phyloP scores from a whole-genome alignment of 106 monocot genomes.

The Triglochin maritima region DNA sequence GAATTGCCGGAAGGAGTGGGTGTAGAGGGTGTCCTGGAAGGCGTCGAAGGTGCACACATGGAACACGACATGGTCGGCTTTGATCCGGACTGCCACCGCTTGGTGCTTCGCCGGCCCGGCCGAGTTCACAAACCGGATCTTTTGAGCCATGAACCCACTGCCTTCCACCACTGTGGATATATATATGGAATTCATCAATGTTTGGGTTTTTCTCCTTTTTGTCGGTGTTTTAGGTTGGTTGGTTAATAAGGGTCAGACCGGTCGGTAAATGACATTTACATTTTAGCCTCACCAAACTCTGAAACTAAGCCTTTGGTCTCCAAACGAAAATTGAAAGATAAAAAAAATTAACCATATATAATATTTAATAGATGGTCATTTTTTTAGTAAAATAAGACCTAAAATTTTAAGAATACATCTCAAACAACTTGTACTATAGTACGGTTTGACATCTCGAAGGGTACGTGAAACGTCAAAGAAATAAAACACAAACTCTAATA shows the following conservation, averaged over 20 bases:
- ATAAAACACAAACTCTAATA: no score
- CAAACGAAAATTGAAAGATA: no score
- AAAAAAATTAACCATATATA: no score
- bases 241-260: background rate
- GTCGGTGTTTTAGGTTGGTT: background rate
- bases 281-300: no score
- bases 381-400: no score
- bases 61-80: slow-evolving; percentile 30
- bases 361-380: no score
- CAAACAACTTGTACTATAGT: no score
- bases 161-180: slow-evolving; percentile 22
- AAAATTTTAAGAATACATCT: no score
- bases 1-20: slow-evolving; percentile 33
- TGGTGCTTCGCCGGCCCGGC: slow-evolving; percentile 32
- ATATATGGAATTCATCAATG: background rate
- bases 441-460: no score
- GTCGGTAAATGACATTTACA: no score
- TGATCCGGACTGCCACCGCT: slow-evolving; percentile 25
- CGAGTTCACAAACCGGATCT: slow-evolving; percentile 29
- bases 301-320: no score
- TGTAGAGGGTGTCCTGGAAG: slow-evolving; percentile 49
- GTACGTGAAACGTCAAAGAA: no score
- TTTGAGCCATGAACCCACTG: slow-evolving; percentile 19
- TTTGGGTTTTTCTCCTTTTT: background rate
- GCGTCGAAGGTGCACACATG: slow-evolving; percentile 27